Conservation (phyloP, 371 early-diverging fungal genomes). For the Mucor sp. region DNA sequence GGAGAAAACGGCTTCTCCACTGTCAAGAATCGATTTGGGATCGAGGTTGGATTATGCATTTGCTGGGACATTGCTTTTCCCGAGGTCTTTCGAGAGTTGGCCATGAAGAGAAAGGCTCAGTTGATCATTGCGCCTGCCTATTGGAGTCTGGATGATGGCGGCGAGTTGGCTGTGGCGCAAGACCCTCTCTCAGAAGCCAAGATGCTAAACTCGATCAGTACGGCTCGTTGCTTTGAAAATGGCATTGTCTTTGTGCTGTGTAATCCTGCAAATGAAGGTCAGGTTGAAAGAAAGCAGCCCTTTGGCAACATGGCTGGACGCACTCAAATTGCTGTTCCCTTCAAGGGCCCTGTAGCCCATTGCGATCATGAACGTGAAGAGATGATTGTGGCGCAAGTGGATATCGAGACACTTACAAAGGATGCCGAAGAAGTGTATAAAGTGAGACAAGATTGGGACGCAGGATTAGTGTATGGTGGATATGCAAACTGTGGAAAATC, state of each 20-base stretch:
- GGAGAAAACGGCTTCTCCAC: conserved; percentile 22
- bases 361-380: conserved; percentile 26
- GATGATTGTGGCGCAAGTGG: conserved; percentile 36
- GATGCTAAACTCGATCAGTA: conserved; percentile 30
- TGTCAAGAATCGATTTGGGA: conserved; percentile 37
- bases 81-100: conserved; percentile 37
- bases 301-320: conserved; percentile 27
- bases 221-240: conserved; percentile 36
- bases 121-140: conserved; percentile 42
- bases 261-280: conserved; percentile 24
- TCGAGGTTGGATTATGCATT: conserved; percentile 34
- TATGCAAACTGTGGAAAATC: neutral
- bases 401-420: conserved; percentile 21
- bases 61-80: conserved; percentile 45
- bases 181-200: conserved; percentile 28
- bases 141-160: conserved; percentile 42
- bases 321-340: conserved; percentile 40
- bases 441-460: conserved; percentile 35
- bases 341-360: conserved; percentile 32
- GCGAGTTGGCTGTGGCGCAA: conserved; percentile 18
- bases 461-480: conserved; percentile 20
- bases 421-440: conserved; percentile 36
- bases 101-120: conserved; percentile 30
- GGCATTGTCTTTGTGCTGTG: conserved; percentile 36
- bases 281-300: conserved; percentile 15